Evolutionary conservation across 2,329 filamentous ascomycete species (phyloP).

Genomic region (Fusarium sulawesiense): DNA sequence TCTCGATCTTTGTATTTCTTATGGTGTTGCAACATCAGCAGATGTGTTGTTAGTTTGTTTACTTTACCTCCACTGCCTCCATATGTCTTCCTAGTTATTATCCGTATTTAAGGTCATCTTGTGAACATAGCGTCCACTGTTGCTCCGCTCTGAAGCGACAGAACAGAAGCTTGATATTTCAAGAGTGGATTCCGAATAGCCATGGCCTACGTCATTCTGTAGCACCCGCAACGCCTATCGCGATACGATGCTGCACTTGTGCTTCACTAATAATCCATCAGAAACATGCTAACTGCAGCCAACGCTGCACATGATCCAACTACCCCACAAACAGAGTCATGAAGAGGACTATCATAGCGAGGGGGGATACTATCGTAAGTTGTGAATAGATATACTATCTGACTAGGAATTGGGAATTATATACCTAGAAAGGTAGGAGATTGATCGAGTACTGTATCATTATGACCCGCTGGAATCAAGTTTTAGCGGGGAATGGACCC

Average conservation of each 20-base stretch:
- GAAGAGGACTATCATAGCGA: slow-evolving; percentile 12
- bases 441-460: background rate
- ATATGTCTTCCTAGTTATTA: background rate
- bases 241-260: slow-evolving; percentile 30
- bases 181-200: slow-evolving; percentile 20
- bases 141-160: slow-evolving; percentile 6
- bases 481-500: slow-evolving; percentile 36
- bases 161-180: slow-evolving; percentile 29
- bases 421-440: background rate
- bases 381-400: background rate
- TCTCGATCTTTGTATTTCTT: slow-evolving; percentile 23
- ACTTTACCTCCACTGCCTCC: background rate
- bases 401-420: background rate
- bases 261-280: slow-evolving; percentile 20
- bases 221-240: slow-evolving; percentile 37
- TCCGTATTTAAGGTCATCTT: background rate
- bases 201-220: slow-evolving; percentile 44
- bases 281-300: slow-evolving; percentile 9
- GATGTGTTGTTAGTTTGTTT: background rate
- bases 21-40: background rate
- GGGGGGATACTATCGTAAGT: background rate
- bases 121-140: slow-evolving; percentile 9
- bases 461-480: slow-evolving; percentile 9
- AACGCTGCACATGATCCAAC: slow-evolving; percentile 31
- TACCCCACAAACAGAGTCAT: slow-evolving; percentile 28